Evolutionary conservation across 179 eudicot species (phyloP).

Genomic region (Beta corolliflora): DNA sequence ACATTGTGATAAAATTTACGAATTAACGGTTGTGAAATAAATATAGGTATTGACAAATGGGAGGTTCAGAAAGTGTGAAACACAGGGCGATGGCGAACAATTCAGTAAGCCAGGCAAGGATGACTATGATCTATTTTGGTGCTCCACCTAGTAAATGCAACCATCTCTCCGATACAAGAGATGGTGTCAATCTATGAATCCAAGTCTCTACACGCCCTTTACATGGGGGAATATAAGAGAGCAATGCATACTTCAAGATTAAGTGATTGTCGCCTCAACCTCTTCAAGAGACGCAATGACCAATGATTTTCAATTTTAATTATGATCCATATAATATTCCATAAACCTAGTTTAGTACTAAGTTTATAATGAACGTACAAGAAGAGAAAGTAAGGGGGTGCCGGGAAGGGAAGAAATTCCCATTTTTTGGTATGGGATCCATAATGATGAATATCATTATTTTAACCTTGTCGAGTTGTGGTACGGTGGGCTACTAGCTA

Average conservation of each 20-base stretch:
- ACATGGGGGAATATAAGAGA: constrained; percentile 48
- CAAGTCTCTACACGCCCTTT: constrained; percentile 40
- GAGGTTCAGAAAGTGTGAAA: constrained; percentile 41
- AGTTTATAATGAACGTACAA: constrained; percentile 1
- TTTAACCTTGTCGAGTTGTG: constrained; percentile 6
- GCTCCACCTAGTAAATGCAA: constrained; percentile 39
- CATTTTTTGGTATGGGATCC: constrained; percentile 16
- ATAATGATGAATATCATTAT: not conserved
- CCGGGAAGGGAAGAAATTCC: not conserved
- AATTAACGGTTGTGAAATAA: not conserved
- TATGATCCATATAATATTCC: not conserved
- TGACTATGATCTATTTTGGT: constrained; percentile 43
- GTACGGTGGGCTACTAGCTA: constrained; percentile 19
- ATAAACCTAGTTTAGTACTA: constrained; percentile 13
- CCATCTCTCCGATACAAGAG: constrained; percentile 35
- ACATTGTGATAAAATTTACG: no score
- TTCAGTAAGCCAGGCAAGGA: constrained; percentile 29
- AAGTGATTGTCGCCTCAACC: constrained; percentile 46
- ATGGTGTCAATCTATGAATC: constrained; percentile 33
- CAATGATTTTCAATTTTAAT: not conserved
- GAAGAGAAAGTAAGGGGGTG: no score
- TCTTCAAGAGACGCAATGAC: constrained; percentile 31
- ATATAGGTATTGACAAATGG: constrained; percentile 45
- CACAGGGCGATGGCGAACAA: constrained; percentile 41
- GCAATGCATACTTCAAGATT: constrained; percentile 38